These are phyloP conservation scores for Ceratocystis eucalypticola DNA, from an alignment of 2,329 filamentous ascomycete genomes.

Conservation along the genomic window DNA sequence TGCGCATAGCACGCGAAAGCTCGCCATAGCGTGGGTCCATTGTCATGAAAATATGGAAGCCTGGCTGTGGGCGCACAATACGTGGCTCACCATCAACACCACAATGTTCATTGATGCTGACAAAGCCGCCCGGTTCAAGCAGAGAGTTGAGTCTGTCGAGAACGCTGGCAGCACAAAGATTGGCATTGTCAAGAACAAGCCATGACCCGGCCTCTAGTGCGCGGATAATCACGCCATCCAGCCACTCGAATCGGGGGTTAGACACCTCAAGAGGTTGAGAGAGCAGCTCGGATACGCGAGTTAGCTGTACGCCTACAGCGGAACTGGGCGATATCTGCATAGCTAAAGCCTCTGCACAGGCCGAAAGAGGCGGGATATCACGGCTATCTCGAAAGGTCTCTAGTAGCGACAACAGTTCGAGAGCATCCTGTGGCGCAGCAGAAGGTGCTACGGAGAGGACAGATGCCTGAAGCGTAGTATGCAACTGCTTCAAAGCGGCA, in stretches of 20 bases:
- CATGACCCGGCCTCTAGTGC: slow-evolving; percentile 77
- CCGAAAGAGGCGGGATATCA: slow-evolving; percentile 29
- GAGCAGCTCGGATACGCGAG: slow-evolving; percentile 37
- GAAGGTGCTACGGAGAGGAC: slow-evolving; percentile 37
- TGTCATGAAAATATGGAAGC: slow-evolving; percentile 87
- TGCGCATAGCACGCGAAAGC: slow-evolving; percentile 90
- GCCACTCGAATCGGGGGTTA: slow-evolving; percentile 84
- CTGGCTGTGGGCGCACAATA: slow-evolving; percentile 64
- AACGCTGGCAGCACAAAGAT: slow-evolving; percentile 88
- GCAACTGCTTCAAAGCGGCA: slow-evolving; percentile 36
- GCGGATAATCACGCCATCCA: slow-evolving; percentile 81
- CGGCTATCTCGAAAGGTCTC: slow-evolving; percentile 24
- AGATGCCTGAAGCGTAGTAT: slow-evolving; percentile 38
- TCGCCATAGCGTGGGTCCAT: slow-evolving; percentile 88
- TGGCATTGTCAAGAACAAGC: slow-evolving; percentile 94
- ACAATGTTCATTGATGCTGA: slow-evolving; percentile 90
- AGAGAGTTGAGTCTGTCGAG: slow-evolving; percentile 89
- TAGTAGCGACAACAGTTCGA: slow-evolving; percentile 40
- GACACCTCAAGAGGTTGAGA: slow-evolving; percentile 44
- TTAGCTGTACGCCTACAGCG: slow-evolving; percentile 35
- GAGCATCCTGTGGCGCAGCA: slow-evolving; percentile 33
- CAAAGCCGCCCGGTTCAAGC: slow-evolving; percentile 73
- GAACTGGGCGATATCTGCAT: slow-evolving; percentile 32
- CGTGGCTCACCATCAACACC: slow-evolving; percentile 67
- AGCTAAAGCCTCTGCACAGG: slow-evolving; percentile 30